These are phyloP conservation scores for Tritrichomonas foetus DNA, from an alignment of 208 protist genomes.

Conservation along the genomic window DNA sequence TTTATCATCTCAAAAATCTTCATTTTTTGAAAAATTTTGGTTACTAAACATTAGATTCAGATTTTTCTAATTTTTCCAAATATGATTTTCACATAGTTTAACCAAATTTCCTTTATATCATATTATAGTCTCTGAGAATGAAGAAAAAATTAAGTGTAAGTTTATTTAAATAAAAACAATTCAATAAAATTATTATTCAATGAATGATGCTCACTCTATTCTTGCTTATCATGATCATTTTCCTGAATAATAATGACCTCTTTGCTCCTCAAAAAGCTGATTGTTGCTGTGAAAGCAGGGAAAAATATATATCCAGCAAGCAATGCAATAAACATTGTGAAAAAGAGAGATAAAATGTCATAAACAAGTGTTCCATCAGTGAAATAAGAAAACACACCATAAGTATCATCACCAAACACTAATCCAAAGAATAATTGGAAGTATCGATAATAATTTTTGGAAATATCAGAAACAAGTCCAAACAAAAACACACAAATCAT, in stretches of 20 bases:
- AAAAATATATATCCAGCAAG: not conserved
- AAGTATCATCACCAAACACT: conserved; percentile 4
- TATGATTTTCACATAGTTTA: too few species aligned
- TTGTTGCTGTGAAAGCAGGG: conserved; percentile 27
- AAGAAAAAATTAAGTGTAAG: too few species aligned
- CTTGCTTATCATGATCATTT: not conserved
- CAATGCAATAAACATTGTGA: not conserved
- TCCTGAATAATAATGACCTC: not conserved
- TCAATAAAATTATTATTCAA: too few species aligned
- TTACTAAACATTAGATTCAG: too few species aligned
- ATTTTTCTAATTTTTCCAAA: too few species aligned
- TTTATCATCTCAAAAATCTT: too few species aligned
- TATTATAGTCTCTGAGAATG: too few species aligned
- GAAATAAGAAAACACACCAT: not conserved
- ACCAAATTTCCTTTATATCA: too few species aligned
- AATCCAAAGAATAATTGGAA: not conserved
- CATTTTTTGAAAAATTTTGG: too few species aligned
- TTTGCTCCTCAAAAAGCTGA: not conserved
- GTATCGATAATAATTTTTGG: not conserved
- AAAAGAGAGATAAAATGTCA: not conserved
- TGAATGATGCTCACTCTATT: too few species aligned
- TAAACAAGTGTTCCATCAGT: conserved; percentile 7
- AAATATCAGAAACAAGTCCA: not conserved
- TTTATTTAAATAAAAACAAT: too few species aligned
- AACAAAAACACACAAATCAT: not conserved